Base-by-base conservation (phyloP, 345 rosid species). In the Acer yangbiense region DNA sequence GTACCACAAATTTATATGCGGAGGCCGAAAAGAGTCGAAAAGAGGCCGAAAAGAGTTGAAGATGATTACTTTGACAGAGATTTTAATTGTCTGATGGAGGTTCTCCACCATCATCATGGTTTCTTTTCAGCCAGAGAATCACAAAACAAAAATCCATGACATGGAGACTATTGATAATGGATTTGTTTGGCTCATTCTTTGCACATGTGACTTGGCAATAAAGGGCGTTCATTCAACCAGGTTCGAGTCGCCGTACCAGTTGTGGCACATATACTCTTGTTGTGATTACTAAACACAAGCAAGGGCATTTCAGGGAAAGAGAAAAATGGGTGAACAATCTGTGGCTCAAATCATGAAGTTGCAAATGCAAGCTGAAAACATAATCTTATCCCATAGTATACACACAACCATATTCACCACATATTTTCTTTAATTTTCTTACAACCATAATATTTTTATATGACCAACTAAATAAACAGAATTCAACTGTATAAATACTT, bases 341-440 rank as follows among this genome's bases (percentile, higher is more conserved):
- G 85, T 88, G 93, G 90, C 48, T 88, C 78, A 79, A 20, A 82
- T 75, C 65, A 43, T 29, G 72, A 60, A 46, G 44, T 54, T 55
- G 55, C 21, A 54, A 54, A 60, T 9, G 21, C 64, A 32, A 68
- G 50, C 43, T 27, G 65, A 57, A 58, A 62, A 18, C 79, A 73
- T 43, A 46, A 87, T 80, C 97, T 91, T 88, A 92, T 91, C 97
- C 60, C 84, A 52, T 75, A 20, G 69, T 66, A 82, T 83, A 73
- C 44, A 73, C 44, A 29, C 46, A 14, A 50, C 81, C 32, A 78
- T 80, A 69, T 82, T 85, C 82, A 76, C 98, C 98, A 90, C 97
- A 43, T 43, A 82, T 85, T 86, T 89, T 18, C 46, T 81, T 68
- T 65, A 66, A 80, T 65, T 76, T 78, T 82, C 76, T 90, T 63